Conservation (phyloP, 352 stramenopile species). For the Globisporangium spinosum region DNA sequence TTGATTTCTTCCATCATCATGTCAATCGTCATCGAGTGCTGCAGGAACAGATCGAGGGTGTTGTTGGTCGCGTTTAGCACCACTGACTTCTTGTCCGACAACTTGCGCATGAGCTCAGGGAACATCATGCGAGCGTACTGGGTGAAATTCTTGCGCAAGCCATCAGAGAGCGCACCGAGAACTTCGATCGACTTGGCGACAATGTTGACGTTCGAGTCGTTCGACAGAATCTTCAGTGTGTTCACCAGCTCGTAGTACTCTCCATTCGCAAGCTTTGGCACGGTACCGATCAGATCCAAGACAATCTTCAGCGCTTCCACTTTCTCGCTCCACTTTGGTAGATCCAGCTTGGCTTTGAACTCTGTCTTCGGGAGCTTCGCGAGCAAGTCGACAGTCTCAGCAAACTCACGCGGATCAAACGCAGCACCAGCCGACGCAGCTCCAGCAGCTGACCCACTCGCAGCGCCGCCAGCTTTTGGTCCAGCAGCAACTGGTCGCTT, state of each 20-base stretch:
- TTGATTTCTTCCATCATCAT: slow-evolving; percentile 88
- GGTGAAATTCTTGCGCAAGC: slow-evolving; percentile 77
- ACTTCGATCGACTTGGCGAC: slow-evolving; percentile 84
- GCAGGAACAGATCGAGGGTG: slow-evolving; percentile 72
- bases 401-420: slow-evolving; percentile 83
- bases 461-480: slow-evolving; percentile 6
- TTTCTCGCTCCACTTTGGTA: slow-evolving; percentile 87
- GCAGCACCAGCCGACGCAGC: slow-evolving; percentile 12
- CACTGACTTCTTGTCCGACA: slow-evolving; percentile 87
- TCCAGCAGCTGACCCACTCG: slow-evolving; percentile 12
- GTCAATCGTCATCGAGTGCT: slow-evolving; percentile 82
- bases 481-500: slow-evolving; percentile 28
- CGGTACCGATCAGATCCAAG: slow-evolving; percentile 71
- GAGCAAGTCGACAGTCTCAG: slow-evolving; percentile 80
- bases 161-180: slow-evolving; percentile 69
- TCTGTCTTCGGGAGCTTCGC: slow-evolving; percentile 76
- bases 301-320: slow-evolving; percentile 84
- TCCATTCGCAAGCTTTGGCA: slow-evolving; percentile 83
- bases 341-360: slow-evolving; percentile 69
- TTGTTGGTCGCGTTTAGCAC: slow-evolving; percentile 84
- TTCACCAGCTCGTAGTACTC: slow-evolving; percentile 87
- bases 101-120: slow-evolving; percentile 74
- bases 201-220: slow-evolving; percentile 88
- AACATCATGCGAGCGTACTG: slow-evolving; percentile 74
- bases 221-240: slow-evolving; percentile 72